Conservation (phyloP, 352 stramenopile species). For the Pythium phragmitis region DNA sequence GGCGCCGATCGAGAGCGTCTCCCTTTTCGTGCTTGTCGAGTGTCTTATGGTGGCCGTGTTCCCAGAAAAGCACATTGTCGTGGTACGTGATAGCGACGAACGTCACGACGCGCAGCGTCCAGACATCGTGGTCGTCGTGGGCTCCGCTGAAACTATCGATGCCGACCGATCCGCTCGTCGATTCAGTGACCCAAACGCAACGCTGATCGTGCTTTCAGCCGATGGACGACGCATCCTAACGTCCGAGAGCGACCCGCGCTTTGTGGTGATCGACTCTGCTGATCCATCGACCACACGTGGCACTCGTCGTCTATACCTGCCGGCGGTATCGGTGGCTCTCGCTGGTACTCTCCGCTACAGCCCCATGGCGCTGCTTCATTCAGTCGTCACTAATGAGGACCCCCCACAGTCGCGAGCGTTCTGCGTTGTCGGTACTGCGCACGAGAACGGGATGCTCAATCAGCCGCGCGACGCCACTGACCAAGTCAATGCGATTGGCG, state of each 20-base stretch:
- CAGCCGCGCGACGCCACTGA: constrained; percentile 32
- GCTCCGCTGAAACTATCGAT: neutral
- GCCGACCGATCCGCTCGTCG: neutral
- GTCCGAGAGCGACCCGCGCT: neutral
- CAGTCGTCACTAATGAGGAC: neutral
- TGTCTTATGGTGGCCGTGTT: constrained; percentile 35
- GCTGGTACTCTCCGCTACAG: constrained; percentile 27
- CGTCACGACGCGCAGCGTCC: neutral
- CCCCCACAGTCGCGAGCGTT: neutral
- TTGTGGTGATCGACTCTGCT: neutral
- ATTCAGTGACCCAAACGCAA: neutral
- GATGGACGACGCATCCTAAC: neutral
- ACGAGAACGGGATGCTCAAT: constrained; percentile 46
- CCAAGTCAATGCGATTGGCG: constrained; percentile 39
- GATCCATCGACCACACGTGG: neutral
- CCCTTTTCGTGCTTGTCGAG: constrained; percentile 20
- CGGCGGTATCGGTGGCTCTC: constrained; percentile 40
- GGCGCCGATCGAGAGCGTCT: neutral
- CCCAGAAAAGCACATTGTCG: constrained; percentile 18
- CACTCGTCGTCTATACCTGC: constrained; percentile 6
- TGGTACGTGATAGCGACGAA: constrained; percentile 21
- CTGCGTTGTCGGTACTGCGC: constrained; percentile 21
- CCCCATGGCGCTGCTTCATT: constrained; percentile 23
- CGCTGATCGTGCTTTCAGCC: constrained; percentile 5
- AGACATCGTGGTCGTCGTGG: constrained; percentile 38